Base-by-base conservation (phyloP, 139 green algal species). In the Chloropicon primus region DNA sequence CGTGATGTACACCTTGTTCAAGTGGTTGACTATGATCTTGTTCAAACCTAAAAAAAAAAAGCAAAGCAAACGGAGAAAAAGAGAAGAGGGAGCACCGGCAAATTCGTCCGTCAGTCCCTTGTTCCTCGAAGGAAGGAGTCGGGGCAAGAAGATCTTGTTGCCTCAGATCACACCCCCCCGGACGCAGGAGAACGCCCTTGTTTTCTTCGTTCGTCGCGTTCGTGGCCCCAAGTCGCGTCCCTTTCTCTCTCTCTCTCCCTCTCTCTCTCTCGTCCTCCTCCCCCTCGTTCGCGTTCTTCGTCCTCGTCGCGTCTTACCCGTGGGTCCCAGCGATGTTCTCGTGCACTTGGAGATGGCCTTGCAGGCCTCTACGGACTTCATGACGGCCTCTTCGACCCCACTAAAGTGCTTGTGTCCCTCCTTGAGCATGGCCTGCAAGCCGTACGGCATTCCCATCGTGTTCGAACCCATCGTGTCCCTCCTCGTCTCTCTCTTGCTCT, bases 11-110 rank as follows among this genome's bases (percentile, higher is more conserved):
- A 98, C 88, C 83, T 97, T 97, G 54, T 98, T 95, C 25, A 99
- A 80, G 73, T 99, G 95, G 84, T 99, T 99, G 86, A 99, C 98
- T 2, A 99, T 91, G 91, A 99, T 97, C 82, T 99, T 99, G 86
- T 97, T 99, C 95, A 98, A 71, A 2, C 27, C 71, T 41, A 24
- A 2, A 80, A 5, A n/a, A n/a, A n/a, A n/a, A n/a, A n/a, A n/a
- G n/a, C n/a, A n/a, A n/a, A n/a, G n/a, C n/a, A n/a, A n/a, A n/a
- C n/a, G n/a, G n/a, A n/a, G n/a, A n/a, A n/a, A n/a, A n/a, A n/a
- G n/a, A n/a, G n/a, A n/a, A n/a, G n/a, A n/a, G n/a, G n/a, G n/a
- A n/a, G n/a, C n/a, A n/a, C n/a, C n/a, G n/a, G n/a, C n/a, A n/a
- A n/a, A n/a, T n/a, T n/a, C n/a, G n/a, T n/a, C n/a, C n/a, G n/a